Evolutionary conservation across 2,329 filamentous ascomycete genomes (phyloP), one percentile per base, ranked within the genome.

Genomic region (Sclerotinia sclerotiorum): DNA sequence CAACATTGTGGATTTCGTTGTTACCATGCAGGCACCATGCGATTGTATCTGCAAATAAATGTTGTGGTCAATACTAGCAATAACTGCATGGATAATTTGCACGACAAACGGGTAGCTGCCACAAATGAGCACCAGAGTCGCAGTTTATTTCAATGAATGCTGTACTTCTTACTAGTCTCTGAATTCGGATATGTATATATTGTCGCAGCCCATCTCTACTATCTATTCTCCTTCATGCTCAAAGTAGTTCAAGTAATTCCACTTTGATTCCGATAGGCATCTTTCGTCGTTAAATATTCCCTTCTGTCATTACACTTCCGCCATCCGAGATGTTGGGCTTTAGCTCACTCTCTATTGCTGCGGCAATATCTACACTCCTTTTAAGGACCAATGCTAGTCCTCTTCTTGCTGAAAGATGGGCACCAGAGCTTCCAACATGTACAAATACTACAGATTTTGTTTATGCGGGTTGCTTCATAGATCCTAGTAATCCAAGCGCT

Each of bases 401-500:
- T 46, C 19, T 54, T 13, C 11, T 66, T 32, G 29, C 70, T 42
- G 55, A 70, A 13, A 61, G 68, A 65, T 69, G 73, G 55, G 70
- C 73, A 49, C 74, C 74, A 39, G 27, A 69, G 24, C 65, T 69
- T 65, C 73, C 76, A 21, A 72, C 74, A 54, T 77, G 76, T 32
- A 68, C 57, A 29, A 57, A 73, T 44, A 79, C 74, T 68, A 79
- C 78, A 32, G 72, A 73, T 68, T 80, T 77, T 66, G 73, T 75
- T 6, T 79, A 79, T 69, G 74, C 75, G 21, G 78, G 78, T 55
- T 80, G 78, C 69, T 80, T 74, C 65, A 10, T 63, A 24, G 77
- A 79, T 63, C 69, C 70, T 24, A 72, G 74, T 46, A 69, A 65
- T 58, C 70, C 77, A 44, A 69, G 73, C 13, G 70, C 77, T 57